phyloP scores from a whole-genome alignment of 306 rosid genomes.

The Cicer chorassanicum region DNA sequence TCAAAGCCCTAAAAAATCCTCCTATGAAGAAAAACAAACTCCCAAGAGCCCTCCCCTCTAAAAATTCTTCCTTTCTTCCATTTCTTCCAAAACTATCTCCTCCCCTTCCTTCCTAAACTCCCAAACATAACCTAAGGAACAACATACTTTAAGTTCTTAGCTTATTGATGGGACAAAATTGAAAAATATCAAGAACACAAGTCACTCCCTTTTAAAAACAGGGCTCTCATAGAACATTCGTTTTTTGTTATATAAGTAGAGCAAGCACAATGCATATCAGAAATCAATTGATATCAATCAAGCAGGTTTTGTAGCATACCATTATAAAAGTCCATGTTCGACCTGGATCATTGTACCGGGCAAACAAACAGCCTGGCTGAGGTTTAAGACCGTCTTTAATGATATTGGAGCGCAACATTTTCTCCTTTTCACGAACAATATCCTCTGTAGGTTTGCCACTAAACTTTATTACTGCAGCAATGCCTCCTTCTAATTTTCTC shows the following conservation, averaged over 20 bases:
- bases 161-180: neutral
- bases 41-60: too few relatives aligned
- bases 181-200: neutral
- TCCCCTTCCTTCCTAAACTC: too few relatives aligned
- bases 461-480: conserved; percentile 78
- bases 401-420: conserved; percentile 56
- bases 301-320: conserved; percentile 55
- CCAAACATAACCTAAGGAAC: neutral
- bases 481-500: conserved; percentile 79
- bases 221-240: neutral
- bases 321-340: conserved; percentile 74
- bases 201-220: neutral
- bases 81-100: too few relatives aligned
- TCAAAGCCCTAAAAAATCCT: too few relatives aligned
- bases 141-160: conserved; percentile 2
- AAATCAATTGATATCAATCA: conserved; percentile 9
- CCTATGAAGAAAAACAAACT: too few relatives aligned
- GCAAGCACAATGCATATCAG: conserved; percentile 22
- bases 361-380: conserved; percentile 76
- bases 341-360: conserved; percentile 96
- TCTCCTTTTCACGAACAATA: conserved; percentile 62
- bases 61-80: too few relatives aligned
- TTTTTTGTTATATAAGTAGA: neutral
- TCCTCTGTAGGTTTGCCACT: conserved; percentile 79
- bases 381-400: conserved; percentile 73